These are phyloP conservation scores for Gaillardinia entomophila DNA, from an alignment of 805 yeast genomes.

Conservation along the genomic window DNA sequence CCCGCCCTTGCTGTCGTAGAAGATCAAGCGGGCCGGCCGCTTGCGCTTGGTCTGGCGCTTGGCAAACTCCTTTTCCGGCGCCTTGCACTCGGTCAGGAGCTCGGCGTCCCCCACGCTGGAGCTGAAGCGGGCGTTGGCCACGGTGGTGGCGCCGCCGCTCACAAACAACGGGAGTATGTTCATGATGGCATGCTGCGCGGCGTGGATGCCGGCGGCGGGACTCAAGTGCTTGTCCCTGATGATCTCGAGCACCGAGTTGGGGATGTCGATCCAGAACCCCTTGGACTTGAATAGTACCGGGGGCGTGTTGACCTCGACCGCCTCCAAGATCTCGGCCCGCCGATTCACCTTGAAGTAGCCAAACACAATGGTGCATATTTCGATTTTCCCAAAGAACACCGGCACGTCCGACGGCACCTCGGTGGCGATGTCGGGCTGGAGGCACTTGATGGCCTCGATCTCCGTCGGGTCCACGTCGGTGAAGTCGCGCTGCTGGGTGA, in stretches of 20 bases:
- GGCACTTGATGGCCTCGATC: slow-evolving; percentile 57
- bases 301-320: slow-evolving; percentile 87
- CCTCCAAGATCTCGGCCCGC: slow-evolving; percentile 76
- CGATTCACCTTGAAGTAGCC: slow-evolving; percentile 88
- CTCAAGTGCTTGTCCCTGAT: slow-evolving; percentile 55
- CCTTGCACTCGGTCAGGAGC: slow-evolving; percentile 89
- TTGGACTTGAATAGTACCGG: slow-evolving; percentile 64
- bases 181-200: slow-evolving; percentile 88
- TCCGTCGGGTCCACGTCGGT: slow-evolving; percentile 87
- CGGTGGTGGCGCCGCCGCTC: slow-evolving; percentile 56
- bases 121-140: slow-evolving; percentile 24
- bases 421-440: slow-evolving; percentile 18
- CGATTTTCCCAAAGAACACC: slow-evolving; percentile 69
- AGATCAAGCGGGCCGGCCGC: slow-evolving; percentile 83
- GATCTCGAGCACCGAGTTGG: slow-evolving; percentile 53
- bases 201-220: slow-evolving; percentile 92
- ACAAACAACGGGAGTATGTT: slow-evolving; percentile 70
- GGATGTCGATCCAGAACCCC: slow-evolving; percentile 92
- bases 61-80: slow-evolving; percentile 94
- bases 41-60: slow-evolving; percentile 61
- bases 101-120: slow-evolving; percentile 44
- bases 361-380: slow-evolving; percentile 73
- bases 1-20: slow-evolving; percentile 83
- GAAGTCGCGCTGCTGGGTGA: slow-evolving; percentile 84
- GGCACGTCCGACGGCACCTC: slow-evolving; percentile 41